Evolutionary conservation across 1,284 basidiomycete genomes (phyloP).

Genomic region (Leccinum fallax): DNA sequence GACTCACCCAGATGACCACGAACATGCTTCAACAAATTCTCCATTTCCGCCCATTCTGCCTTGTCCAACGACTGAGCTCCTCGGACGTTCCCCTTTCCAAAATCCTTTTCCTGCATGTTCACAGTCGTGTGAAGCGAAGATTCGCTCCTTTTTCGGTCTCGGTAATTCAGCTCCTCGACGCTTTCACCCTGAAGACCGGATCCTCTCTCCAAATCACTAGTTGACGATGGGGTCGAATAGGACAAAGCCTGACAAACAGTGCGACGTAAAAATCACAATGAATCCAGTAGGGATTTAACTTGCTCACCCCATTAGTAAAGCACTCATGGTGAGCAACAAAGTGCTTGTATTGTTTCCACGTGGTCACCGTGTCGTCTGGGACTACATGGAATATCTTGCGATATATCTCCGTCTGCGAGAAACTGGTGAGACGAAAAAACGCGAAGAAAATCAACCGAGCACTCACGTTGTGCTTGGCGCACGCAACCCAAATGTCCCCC

Average conservation of each 20-base stretch:
- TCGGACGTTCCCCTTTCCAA: slow-evolving; percentile 38
- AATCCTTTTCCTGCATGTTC: slow-evolving; percentile 28
- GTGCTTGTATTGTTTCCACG: slow-evolving; percentile 95
- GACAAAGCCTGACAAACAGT: slow-evolving; percentile 43
- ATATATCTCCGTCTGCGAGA: slow-evolving; percentile 83
- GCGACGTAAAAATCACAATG: not conserved
- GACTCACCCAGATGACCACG: slow-evolving; percentile 82
- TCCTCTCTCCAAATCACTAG: slow-evolving; percentile 53
- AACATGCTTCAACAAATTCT: slow-evolving; percentile 71
- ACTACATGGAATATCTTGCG: slow-evolving; percentile 91
- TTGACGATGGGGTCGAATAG: slow-evolving; percentile 50
- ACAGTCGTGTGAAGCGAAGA: slow-evolving; percentile 12
- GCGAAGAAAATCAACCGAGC: slow-evolving; percentile 6
- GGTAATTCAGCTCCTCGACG: slow-evolving; percentile 21
- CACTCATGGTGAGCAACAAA: slow-evolving; percentile 79
- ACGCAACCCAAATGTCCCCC: slow-evolving; percentile 86
- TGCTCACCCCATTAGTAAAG: slow-evolving; percentile 63
- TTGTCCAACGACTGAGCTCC: slow-evolving; percentile 75
- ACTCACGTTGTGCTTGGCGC: slow-evolving; percentile 82
- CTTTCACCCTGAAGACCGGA: slow-evolving; percentile 30
- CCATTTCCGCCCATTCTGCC: slow-evolving; percentile 89
- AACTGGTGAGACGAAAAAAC: slow-evolving; percentile 12
- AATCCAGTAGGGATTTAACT: not conserved
- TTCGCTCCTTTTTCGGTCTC: slow-evolving; percentile 25
- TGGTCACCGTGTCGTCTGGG: slow-evolving; percentile 88